Percentiles rank a stretch among this genome's conserved stretches.
These are phyloP conservation scores for Ambispora gerdemannii DNA, from an alignment of 192 early-diverging fungal genomes.

Conservation along the genomic window DNA sequence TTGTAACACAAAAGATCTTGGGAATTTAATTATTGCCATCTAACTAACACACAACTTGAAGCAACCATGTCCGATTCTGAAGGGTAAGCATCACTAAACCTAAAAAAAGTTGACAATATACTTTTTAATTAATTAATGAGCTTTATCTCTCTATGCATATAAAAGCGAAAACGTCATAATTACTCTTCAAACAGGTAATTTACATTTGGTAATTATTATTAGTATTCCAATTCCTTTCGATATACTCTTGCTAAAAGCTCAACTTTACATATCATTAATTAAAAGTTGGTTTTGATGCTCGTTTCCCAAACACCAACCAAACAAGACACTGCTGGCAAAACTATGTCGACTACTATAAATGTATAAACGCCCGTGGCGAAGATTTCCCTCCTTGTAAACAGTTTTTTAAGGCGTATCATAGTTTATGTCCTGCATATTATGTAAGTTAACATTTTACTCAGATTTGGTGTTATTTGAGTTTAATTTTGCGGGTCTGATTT, in stretches of 20 bases:
- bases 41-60: too few relatives aligned
- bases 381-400: constrained; percentile 91
- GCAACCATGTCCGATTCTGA: not conserved
- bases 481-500: not conserved
- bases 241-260: not conserved
- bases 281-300: constrained; percentile 60
- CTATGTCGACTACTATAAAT: constrained; percentile 93
- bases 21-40: too few relatives aligned
- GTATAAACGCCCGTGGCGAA: constrained; percentile 92
- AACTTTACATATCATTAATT: not conserved
- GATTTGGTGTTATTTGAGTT: not conserved
- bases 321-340: constrained; percentile 99
- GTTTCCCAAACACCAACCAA: constrained; percentile 99
- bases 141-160: not conserved
- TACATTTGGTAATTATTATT: too few relatives aligned
- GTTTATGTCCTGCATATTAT: constrained; percentile 91
- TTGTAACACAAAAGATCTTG: too few relatives aligned
- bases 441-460: constrained; percentile 54
- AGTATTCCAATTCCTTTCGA: not conserved
- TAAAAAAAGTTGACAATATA: not conserved
- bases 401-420: constrained; percentile 79
- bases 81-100: not conserved
- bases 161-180: not conserved
- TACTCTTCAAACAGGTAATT: not conserved
- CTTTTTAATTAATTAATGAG: not conserved